Conservation (phyloP, 306 rosid species). For the Pterocarpus santalinus region DNA sequence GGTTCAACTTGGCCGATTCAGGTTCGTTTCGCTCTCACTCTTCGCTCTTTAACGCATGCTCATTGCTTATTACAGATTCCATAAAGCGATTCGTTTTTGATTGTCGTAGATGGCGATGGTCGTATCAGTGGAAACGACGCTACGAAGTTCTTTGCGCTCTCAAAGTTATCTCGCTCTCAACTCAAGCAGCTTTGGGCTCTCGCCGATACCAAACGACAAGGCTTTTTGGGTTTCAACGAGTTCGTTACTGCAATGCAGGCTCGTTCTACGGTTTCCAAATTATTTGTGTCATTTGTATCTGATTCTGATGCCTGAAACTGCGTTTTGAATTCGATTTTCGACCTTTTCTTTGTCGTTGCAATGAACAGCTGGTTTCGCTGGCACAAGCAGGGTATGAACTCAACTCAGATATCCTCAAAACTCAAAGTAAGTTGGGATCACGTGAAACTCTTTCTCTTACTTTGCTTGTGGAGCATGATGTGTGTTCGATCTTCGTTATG, state of each 20-base stretch:
- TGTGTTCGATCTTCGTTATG: neutral
- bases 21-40: conserved; percentile 46
- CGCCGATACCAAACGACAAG: conserved; percentile 82
- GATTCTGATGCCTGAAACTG: conserved; percentile 8
- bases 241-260: conserved; percentile 93
- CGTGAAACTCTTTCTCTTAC: neutral
- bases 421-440: conserved; percentile 59
- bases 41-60: neutral
- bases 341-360: neutral
- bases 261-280: neutral
- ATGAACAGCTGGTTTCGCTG: conserved; percentile 70
- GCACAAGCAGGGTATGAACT: conserved; percentile 84
- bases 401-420: conserved; percentile 65
- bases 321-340: neutral
- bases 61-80: neutral
- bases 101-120: conserved; percentile 75
- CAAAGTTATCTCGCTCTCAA: conserved; percentile 81
- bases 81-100: neutral
- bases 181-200: conserved; percentile 95
- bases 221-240: conserved; percentile 73
- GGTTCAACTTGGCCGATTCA: conserved; percentile 90
- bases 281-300: neutral
- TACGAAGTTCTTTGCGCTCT: conserved; percentile 80
- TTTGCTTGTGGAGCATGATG: neutral
- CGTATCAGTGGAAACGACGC: conserved; percentile 85